Conservation (phyloP, 192 early-diverging fungal species). For the Rhizophagus sp. region DNA sequence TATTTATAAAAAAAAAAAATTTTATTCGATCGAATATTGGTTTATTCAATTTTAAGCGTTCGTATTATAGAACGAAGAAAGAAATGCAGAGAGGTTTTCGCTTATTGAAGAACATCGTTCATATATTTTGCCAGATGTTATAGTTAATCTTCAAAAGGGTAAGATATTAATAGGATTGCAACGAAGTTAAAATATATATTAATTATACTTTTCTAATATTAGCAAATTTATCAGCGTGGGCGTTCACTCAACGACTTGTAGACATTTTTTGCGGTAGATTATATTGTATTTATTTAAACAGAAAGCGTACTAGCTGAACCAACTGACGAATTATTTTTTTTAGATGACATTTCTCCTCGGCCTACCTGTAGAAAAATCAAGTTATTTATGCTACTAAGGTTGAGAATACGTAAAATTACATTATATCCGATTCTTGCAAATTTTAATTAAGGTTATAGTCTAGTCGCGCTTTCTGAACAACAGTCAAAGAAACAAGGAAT, state of each 20-base stretch:
- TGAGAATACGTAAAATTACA: not conserved
- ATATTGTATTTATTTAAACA: not conserved
- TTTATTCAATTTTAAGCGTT: not conserved
- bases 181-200: not conserved
- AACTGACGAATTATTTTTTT: not conserved
- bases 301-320: not conserved
- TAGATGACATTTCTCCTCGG: conserved; percentile 4
- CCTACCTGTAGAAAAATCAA: conserved; percentile 21
- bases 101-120: not conserved
- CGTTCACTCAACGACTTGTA: conserved; percentile 25
- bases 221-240: conserved; percentile 21
- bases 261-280: conserved; percentile 21
- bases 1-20: not conserved
- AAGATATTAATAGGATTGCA: not conserved
- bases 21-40: not conserved
- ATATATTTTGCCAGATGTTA: not conserved
- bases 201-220: not conserved
- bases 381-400: conserved; percentile 20
- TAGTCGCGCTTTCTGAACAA: conserved; percentile 6
- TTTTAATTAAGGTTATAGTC: not conserved
- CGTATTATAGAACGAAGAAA: not conserved
- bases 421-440: not conserved
- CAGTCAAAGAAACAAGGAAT: not conserved
- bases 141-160: not conserved
- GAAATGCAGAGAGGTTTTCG: too few species aligned